These are phyloP conservation scores for Penicillium sp. DNA, from an alignment of 2,329 filamentous ascomycete species.

Conservation along the genomic window DNA sequence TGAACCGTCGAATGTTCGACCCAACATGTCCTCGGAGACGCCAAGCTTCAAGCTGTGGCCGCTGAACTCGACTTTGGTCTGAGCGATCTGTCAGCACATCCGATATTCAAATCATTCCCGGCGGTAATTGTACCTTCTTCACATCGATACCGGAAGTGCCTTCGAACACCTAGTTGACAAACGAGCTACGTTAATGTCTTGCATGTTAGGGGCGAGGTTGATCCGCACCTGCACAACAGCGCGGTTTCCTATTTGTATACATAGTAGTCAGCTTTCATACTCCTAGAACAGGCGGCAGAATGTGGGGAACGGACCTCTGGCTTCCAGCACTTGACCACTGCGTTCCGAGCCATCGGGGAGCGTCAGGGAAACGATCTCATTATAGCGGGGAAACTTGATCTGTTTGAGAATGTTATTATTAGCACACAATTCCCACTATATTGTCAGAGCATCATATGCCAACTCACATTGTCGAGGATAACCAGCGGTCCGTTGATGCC, in stretches of 20 bases:
- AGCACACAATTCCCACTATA: slow-evolving; percentile 12
- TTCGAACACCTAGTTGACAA: slow-evolving; percentile 75
- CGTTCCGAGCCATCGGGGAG: slow-evolving; percentile 92
- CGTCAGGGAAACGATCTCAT: slow-evolving; percentile 95
- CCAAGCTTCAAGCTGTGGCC: slow-evolving; percentile 97
- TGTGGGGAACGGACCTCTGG: slow-evolving; percentile 67
- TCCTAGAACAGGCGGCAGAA: not conserved
- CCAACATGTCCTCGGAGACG: slow-evolving; percentile 99
- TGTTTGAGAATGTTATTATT: slow-evolving; percentile 37
- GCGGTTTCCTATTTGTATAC: slow-evolving; percentile 65
- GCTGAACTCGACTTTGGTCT: slow-evolving; percentile 97
- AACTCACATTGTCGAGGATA: slow-evolving; percentile 86
- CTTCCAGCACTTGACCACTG: slow-evolving; percentile 94
- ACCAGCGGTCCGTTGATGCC: slow-evolving; percentile 98
- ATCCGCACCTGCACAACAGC: slow-evolving; percentile 83
- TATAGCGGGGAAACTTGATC: slow-evolving; percentile 97
- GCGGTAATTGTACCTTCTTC: slow-evolving; percentile 68
- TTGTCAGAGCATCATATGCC: slow-evolving; percentile 17
- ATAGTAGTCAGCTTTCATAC: slow-evolving; percentile 17
- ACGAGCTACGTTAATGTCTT: slow-evolving; percentile 22
- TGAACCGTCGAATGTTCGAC: slow-evolving; percentile 97
- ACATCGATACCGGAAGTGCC: slow-evolving; percentile 97
- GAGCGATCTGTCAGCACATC: slow-evolving; percentile 19
- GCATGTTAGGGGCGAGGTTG: slow-evolving; percentile 3
- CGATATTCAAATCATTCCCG: slow-evolving; percentile 4